Percentiles rank a stretch among this genome's conserved stretches.
Conservation (phyloP, 257 asterid species). For the Solanum sejunctum region DNA sequence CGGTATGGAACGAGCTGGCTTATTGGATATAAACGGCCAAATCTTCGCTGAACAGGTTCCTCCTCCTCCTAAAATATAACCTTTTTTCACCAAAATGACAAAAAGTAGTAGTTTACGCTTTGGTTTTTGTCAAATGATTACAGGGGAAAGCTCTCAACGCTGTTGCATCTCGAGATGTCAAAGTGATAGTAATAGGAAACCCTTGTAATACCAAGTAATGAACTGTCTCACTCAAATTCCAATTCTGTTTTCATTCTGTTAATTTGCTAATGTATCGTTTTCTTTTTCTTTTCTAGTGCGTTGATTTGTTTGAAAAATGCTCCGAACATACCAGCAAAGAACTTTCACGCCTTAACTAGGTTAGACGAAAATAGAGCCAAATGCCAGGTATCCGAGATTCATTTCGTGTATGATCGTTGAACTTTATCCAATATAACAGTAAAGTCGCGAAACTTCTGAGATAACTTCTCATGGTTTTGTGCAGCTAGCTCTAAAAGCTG, state of each 20-base stretch:
- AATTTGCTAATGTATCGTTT: conserved; percentile 14
- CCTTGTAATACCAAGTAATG: conserved; percentile 95
- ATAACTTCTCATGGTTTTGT: not conserved
- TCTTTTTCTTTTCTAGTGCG: conserved; percentile 51
- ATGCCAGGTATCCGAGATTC: conserved; percentile 54
- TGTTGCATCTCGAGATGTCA: conserved; percentile 83
- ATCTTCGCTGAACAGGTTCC: conserved; percentile 80
- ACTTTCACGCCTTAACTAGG: conserved; percentile 91
- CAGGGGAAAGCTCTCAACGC: conserved; percentile 99
- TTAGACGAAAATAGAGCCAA: conserved; percentile 97
- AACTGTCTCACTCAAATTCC: not conserved
- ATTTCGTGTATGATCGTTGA: not conserved
- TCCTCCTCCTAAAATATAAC: not conserved
- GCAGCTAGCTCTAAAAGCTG: conserved; percentile 93
- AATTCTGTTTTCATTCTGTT: not conserved
- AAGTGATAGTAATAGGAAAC: conserved; percentile 90
- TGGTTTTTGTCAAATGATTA: not conserved
- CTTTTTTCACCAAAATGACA: not conserved
- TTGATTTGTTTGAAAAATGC: conserved; percentile 97
- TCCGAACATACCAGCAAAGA: conserved; percentile 83
- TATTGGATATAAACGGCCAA: conserved; percentile 88
- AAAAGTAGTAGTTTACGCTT: not conserved
- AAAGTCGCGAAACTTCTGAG: not conserved
- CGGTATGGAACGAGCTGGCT: conserved; percentile 87
- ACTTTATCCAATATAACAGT: not conserved